phyloP scores from a whole-genome alignment of 805 yeast species.

The Saccharomyces jurei region DNA sequence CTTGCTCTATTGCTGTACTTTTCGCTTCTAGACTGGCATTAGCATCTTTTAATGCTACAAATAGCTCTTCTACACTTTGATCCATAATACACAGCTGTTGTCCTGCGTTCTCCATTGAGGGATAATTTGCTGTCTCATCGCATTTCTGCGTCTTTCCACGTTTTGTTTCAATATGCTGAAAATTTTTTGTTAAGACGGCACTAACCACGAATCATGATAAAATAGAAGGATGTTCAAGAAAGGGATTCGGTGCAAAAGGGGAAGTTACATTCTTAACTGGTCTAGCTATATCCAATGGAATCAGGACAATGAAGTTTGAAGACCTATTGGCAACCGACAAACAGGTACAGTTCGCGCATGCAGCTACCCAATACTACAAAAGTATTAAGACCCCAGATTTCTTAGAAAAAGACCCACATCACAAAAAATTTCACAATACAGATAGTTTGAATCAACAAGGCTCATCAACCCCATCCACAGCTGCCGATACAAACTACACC shows the following conservation, averaged over 20 bases:
- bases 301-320: constrained; percentile 1
- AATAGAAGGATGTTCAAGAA: not conserved
- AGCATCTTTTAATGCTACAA: constrained; percentile 12
- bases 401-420: constrained; percentile 5
- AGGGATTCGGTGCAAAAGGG: not conserved
- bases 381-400: constrained; percentile 1
- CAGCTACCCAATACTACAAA: constrained; percentile 9
- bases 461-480: not conserved
- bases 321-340: constrained; percentile 7
- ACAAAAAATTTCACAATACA: constrained; percentile 5
- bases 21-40: not conserved
- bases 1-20: not conserved
- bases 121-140: constrained; percentile 2
- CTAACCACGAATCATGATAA: not conserved
- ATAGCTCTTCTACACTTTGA: constrained; percentile 14
- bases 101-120: not conserved
- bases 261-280: not conserved
- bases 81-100: not conserved
- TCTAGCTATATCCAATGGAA: not conserved
- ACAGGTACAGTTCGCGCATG: constrained; percentile 9
- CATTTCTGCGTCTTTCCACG: constrained; percentile 1
- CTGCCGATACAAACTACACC: constrained; percentile 2
- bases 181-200: not conserved
- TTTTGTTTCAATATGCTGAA: constrained; percentile 3
- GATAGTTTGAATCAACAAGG: not conserved